A percentile compares a stretch with the other conserved stretches of the same genome.
These are phyloP conservation scores for Lachnellula occidentalis DNA, from an alignment of 2,329 filamentous ascomycete species.

Conservation along the genomic window DNA sequence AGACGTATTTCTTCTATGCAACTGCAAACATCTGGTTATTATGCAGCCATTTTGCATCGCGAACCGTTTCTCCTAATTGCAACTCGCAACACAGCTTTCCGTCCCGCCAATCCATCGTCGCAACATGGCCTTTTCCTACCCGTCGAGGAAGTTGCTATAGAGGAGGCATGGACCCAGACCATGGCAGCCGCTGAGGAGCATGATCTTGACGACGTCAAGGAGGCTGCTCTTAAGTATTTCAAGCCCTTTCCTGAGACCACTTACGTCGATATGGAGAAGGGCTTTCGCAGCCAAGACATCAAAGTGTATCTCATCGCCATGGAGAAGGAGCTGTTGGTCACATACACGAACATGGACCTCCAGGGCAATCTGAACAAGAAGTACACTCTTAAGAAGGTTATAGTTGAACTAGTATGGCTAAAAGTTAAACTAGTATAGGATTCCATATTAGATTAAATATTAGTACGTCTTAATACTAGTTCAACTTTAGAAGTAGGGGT, in stretches of 20 bases:
- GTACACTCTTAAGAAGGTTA: conserved; percentile 58
- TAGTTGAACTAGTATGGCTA: too few species aligned
- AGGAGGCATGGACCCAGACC: conserved; percentile 55
- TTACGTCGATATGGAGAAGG: conserved; percentile 56
- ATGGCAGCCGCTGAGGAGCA: conserved; percentile 44
- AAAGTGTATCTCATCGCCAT: conserved; percentile 57
- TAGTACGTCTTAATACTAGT: too few species aligned
- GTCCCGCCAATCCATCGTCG: conserved; percentile 92
- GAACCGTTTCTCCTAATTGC: conserved; percentile 82
- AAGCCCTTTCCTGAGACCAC: conserved; percentile 54
- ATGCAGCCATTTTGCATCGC: conserved; percentile 87
- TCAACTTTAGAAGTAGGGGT: too few species aligned
- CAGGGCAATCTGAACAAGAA: conserved; percentile 63
- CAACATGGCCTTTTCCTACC: conserved; percentile 94
- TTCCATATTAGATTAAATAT: too few species aligned
- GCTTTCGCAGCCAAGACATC: conserved; percentile 50
- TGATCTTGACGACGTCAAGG: conserved; percentile 60
- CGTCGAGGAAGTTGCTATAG: conserved; percentile 44
- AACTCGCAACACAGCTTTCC: conserved; percentile 89
- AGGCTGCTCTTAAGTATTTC: conserved; percentile 53
- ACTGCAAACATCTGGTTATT: conserved; percentile 94
- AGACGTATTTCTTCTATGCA: conserved; percentile 93
- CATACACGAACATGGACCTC: conserved; percentile 66
- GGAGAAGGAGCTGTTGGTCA: conserved; percentile 49
- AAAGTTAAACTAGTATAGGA: too few species aligned